Percentiles rank a stretch among this genome's conserved stretches.
These are phyloP conservation scores for Debaryomycetaceae sp. DNA, from an alignment of 1,139 yeast genomes.

Conservation along the genomic window DNA sequence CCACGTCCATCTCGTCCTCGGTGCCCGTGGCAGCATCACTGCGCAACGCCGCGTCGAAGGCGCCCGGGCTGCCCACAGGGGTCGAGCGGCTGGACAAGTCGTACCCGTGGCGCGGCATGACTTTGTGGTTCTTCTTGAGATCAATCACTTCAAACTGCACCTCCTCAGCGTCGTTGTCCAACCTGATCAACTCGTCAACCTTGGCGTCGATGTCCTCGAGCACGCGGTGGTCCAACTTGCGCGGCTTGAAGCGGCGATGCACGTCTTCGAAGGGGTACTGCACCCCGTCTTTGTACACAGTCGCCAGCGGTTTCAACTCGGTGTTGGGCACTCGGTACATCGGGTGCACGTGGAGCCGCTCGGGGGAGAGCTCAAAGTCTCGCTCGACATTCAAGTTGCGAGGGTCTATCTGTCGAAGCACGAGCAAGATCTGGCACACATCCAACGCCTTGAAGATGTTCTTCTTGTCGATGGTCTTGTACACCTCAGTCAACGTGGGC, in stretches of 20 bases:
- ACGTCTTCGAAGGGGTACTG: slow-evolving; percentile 65
- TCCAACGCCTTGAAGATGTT: slow-evolving; percentile 86
- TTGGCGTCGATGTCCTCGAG: slow-evolving; percentile 68
- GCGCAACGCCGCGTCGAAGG: slow-evolving; percentile 14
- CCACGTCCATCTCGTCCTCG: slow-evolving; percentile 18
- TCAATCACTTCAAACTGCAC: slow-evolving; percentile 75
- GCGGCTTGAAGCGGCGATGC: slow-evolving; percentile 41
- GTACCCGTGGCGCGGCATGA: slow-evolving; percentile 1
- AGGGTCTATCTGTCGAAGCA: slow-evolving; percentile 58
- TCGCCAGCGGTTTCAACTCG: slow-evolving; percentile 38
- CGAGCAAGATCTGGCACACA: slow-evolving; percentile 78
- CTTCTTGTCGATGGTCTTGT: slow-evolving; percentile 85
- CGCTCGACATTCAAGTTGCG: slow-evolving; percentile 32
- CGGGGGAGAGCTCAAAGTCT: slow-evolving; percentile 40
- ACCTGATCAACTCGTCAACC: slow-evolving; percentile 69
- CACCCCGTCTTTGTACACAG: slow-evolving; percentile 71
- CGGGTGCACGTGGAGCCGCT: slow-evolving; percentile 39
- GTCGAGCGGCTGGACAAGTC: slow-evolving; percentile 9
- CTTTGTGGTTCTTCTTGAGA: slow-evolving; percentile 22
- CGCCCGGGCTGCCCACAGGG: slow-evolving; percentile 6
- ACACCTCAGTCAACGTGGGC: slow-evolving; percentile 85
- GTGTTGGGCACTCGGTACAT: slow-evolving; percentile 39
- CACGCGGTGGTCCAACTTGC: slow-evolving; percentile 47
- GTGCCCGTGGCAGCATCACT: slow-evolving; percentile 35
- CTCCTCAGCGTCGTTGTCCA: slow-evolving; percentile 83